phyloP scores from a whole-genome alignment of 495 filamentous ascomycete species.

The Aspergillus sparsus region DNA sequence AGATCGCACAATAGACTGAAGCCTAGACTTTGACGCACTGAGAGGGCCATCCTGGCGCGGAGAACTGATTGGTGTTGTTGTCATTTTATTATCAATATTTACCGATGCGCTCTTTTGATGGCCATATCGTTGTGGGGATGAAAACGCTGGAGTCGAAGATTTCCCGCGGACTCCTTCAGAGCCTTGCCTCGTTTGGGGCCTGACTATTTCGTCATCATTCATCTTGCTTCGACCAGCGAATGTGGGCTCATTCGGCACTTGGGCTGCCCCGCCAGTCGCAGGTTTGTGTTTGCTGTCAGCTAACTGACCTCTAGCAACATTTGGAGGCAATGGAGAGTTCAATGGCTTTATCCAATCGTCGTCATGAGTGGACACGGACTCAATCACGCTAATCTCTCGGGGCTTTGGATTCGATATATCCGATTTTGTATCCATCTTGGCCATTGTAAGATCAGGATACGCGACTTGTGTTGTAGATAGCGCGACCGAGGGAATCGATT shows the following conservation, averaged over 20 bases:
- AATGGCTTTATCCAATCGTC: conserved; percentile 85
- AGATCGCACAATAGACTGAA: conserved; percentile 83
- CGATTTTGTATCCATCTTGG: conserved; percentile 39
- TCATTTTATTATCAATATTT: conserved; percentile 49
- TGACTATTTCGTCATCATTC: conserved; percentile 6
- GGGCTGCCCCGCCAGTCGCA: conserved; percentile 20
- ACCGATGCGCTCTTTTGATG: conserved; percentile 65
- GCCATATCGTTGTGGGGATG: conserved; percentile 48
- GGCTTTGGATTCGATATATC: conserved; percentile 31
- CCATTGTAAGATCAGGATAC: conserved; percentile 58
- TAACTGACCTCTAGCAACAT: conserved; percentile 57
- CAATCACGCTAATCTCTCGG: conserved; percentile 26
- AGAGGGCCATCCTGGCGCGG: conserved; percentile 77
- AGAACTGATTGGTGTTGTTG: conserved; percentile 70
- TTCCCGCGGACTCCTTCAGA: conserved; percentile 34
- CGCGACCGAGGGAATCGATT: conserved; percentile 61
- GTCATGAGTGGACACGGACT: conserved; percentile 56
- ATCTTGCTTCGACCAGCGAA: conserved; percentile 6
- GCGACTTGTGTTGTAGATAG: conserved; percentile 40
- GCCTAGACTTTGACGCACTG: conserved; percentile 83
- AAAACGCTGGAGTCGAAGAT: conserved; percentile 51
- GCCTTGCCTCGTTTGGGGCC: conserved; percentile 13
- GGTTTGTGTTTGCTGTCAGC: conserved; percentile 61
- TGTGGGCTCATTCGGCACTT: conserved; percentile 19
- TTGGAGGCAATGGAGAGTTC: conserved; percentile 45